Evolutionary conservation across 495 filamentous ascomycete species (phyloP).

Genomic region (Neurospora hispaniola): DNA sequence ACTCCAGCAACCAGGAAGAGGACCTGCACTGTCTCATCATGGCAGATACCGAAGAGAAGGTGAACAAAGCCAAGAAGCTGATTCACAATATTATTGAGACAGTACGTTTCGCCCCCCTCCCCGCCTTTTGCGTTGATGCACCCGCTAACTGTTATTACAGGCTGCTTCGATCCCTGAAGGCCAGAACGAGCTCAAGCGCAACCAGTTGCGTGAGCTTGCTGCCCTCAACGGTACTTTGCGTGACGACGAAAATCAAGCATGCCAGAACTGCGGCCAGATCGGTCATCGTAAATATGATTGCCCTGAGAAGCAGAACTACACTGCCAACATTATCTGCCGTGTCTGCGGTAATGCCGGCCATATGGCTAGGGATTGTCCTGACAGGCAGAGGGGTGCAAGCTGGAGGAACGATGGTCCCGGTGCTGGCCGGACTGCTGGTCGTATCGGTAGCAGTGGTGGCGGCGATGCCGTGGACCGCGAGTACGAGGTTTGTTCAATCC

Average conservation of each 20-base stretch:
- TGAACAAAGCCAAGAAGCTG: constrained; percentile 93
- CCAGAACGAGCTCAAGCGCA: constrained; percentile 95
- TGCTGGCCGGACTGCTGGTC: constrained; percentile 38
- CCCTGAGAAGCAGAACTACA: constrained; percentile 94
- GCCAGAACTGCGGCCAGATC: constrained; percentile 99
- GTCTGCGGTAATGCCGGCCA: constrained; percentile 62
- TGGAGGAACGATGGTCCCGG: constrained; percentile 70
- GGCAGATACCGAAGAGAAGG: constrained; percentile 97
- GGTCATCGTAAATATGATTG: constrained; percentile 99
- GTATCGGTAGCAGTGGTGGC: constrained; percentile 48
- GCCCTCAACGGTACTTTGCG: constrained; percentile 96
- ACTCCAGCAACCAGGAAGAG: constrained; percentile 99
- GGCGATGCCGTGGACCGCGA: constrained; percentile 88
- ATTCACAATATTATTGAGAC: constrained; percentile 98
- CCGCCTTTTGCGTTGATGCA: background rate
- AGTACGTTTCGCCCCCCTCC: constrained; percentile 43
- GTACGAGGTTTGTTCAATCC: constrained; percentile 62
- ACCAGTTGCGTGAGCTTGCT: constrained; percentile 93
- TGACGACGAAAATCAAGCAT: constrained; percentile 98
- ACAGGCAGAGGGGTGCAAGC: constrained; percentile 77
- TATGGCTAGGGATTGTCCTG: constrained; percentile 57
- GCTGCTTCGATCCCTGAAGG: constrained; percentile 97
- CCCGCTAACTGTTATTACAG: constrained; percentile 37
- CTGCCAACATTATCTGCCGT: constrained; percentile 97
- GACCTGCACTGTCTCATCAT: constrained; percentile 98